Base-by-base conservation (phyloP, 2,329 filamentous ascomycete genomes). In the Pyrenochaeta sp. region DNA sequence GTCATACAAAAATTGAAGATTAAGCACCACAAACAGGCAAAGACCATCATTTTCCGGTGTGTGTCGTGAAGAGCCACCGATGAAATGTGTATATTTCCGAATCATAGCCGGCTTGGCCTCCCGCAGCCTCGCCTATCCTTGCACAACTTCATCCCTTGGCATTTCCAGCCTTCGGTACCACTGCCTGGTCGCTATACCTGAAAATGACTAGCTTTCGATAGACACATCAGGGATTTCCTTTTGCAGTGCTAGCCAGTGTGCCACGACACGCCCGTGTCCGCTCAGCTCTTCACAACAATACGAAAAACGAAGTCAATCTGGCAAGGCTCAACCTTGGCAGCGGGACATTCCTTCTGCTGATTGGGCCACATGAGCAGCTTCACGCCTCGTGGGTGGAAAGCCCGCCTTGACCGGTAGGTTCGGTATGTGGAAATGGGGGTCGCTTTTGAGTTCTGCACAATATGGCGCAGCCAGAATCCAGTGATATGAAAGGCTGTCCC, bases 191-290 rank as follows among this genome's bases (percentile, higher is more conserved):
- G 54, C 58, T 37, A 51, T 43, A 51, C 58, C 45, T 27, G 48
- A 62, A 60, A 15, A 53, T 53, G 58, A 49, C 51, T 58, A 59
- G 56, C 48, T 36, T 21, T 18, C 10, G 11, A 55, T 60, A 63
- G 56, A 56, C 52, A 56, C 51, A 62, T 57, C 55, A 41, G 49
- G 21, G 45, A 64, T 63, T 64, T 43, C 55, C 49, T 45, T 15
- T 60, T 59, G 37, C 10, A 49, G 49, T 42, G 21, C 51, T 54
- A 55, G 54, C 52, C 31, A 49, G 51, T 40, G 51, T 60, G 61
- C 59, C 61, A 67, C 63, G 51, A 61, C 49, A 51, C 32, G 33
- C 46, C 61, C 53, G 54, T 63, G 49, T 64, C 52, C 36, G 46
- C 47, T 58, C 49, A 61, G 50, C 50, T 49, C 35, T 51, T 54